phyloP scores from a whole-genome alignment of 352 stramenopile genomes.

The Phytophthora sansomeana region DNA sequence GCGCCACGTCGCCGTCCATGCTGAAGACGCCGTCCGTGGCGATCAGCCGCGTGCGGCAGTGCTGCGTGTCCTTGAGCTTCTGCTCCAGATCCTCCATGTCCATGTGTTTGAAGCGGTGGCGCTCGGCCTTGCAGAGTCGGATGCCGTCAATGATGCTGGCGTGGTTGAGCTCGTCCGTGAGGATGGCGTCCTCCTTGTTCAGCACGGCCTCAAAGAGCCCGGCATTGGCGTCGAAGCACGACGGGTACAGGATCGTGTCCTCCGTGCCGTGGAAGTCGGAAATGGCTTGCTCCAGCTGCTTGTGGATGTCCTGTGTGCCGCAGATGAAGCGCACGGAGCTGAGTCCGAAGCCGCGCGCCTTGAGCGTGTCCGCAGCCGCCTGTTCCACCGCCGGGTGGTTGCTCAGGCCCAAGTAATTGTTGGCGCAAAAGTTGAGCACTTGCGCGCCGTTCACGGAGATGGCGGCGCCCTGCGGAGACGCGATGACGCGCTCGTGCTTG shows the following conservation, averaged over 20 bases:
- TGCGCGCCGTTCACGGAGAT: constrained; percentile 75
- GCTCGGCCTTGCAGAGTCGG: constrained; percentile 93
- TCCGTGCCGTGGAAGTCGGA: constrained; percentile 95
- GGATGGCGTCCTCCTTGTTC: constrained; percentile 91
- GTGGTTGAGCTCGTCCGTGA: constrained; percentile 95
- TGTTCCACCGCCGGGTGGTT: constrained; percentile 89
- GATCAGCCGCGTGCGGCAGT: constrained; percentile 92
- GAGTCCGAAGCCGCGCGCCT: constrained; percentile 91
- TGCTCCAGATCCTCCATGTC: constrained; percentile 92
- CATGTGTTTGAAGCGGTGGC: constrained; percentile 95
- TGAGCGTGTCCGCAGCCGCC: constrained; percentile 84
- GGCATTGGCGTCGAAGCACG: constrained; percentile 95
- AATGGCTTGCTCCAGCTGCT: constrained; percentile 90
- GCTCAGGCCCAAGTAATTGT: constrained; percentile 95
- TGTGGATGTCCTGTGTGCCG: constrained; percentile 95
- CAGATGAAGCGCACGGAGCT: constrained; percentile 95
- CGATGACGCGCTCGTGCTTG: constrained; percentile 93
- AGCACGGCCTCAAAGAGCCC: constrained; percentile 93
- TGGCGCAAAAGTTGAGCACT: constrained; percentile 96
- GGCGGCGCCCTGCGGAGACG: constrained; percentile 80
- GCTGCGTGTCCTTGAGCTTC: constrained; percentile 91
- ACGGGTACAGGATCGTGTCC: constrained; percentile 95
- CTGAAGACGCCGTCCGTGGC: constrained; percentile 96
- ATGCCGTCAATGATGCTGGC: constrained; percentile 96
- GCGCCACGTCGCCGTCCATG: constrained; percentile 95